Evolutionary conservation across 106 monocot species (phyloP), one percentile per base, ranked within the genome.

Genomic region (Iris macrosiphon): DNA sequence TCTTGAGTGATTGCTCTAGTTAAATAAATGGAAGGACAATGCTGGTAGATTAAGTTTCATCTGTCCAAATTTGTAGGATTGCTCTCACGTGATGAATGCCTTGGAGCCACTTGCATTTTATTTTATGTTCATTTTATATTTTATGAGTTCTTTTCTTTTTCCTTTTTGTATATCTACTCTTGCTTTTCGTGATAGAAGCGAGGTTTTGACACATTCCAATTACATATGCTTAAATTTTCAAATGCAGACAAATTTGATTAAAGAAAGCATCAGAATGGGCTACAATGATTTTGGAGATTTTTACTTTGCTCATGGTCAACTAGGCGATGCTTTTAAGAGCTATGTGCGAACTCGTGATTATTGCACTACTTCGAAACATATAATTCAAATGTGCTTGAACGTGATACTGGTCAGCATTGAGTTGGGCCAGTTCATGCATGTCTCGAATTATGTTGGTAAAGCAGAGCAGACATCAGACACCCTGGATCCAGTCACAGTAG

Each of bases 231-330:
- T n/a, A 14, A 30, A 20, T 17, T 57, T 66, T 42, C 6, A 41
- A 70, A 18, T 65, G 45, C 82, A 96, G 95, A 96, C 95, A 63
- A 96, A 96, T 59, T 62, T 96, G 50, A 96, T 96, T 29, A 96
- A 96, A 52, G 95, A 96, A 56, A 96, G 95, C 70, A 89, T 96
- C 61, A 82, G 95, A 63, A 96, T 96, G 95, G 95, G 95, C 10
- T 79, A 89, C 61, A 96, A 89, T 75, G 95, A 96, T 59, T 75
- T 85, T 33, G 95, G 85, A 25, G 89, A 96, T 57, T 96, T 89
- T 66, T 89, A 79, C 59, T 96, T 85, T 62, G 63, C 89, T 24
- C 95, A 85, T 64, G 85, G 95, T 16, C 70, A 73, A 28, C 79
- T 96, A 42, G 80, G 88, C 13, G 95, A 96, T 58, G 89, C 95